Base-by-base conservation (phyloP, 2,329 filamentous ascomycete species). In the Gremmenia infestans region DNA sequence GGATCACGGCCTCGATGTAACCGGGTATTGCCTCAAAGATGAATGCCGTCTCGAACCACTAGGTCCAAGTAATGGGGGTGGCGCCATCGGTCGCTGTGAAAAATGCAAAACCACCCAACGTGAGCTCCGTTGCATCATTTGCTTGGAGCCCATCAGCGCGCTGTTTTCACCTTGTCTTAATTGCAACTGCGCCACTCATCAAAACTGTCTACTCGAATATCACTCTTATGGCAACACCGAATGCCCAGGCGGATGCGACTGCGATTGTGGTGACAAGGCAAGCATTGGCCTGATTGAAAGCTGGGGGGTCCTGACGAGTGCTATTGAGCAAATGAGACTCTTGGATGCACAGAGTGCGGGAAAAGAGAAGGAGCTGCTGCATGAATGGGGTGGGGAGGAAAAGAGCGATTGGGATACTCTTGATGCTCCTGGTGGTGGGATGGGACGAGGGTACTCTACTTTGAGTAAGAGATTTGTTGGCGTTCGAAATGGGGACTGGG, bases 221-320 rank as follows among this genome's bases (percentile, higher is more conserved):
- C 67, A 68, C 36, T 56, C 56, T 2, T 51, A 51, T 15, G 68
- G 67, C 22, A 81, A 83, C 67, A 77, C 72, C 1, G 70, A 78
- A 48, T 87, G 84, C 54, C 81, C 83, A 0, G 83, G 81, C 0
- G 83, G 83, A 1, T 84, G 86, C 64, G 84, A 86, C 65, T 87
- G 84, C 64, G 74, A 81, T 56, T 87, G 84, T 62, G 74, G 79
- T 0, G 74, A 79, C 14, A 79, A 85, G 59, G 82, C 83, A 1
- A 74, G 73, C 55, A 76, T 73, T 48, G 82, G 81, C 1, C 74
- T 82, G 42, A 78, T 86, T 8, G 83, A 86, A 67, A 82, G 80
- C 19, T 85, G 83, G 80, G 77, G 78, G 0, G 81, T 81, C 3
- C 74, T 82, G 70, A 75, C 77, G 67, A 76, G 74, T 39, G 64